Percentiles rank a stretch among this genome's conserved stretches.
Conservation (phyloP, 2,329 filamentous ascomycete species). For the Ceratocystis harringtonii region DNA sequence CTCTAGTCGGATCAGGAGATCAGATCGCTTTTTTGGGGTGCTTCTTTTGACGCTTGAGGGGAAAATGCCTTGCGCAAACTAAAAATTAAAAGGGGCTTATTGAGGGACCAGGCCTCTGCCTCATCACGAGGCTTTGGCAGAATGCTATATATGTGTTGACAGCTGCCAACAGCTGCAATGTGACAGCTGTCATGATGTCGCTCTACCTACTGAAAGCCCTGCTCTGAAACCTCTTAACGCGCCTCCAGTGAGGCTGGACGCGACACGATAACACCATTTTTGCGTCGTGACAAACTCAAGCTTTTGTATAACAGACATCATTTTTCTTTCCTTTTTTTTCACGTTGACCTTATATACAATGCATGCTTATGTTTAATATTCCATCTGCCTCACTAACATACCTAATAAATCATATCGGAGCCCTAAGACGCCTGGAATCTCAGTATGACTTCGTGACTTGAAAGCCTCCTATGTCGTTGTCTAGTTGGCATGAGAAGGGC, state of each 20-base stretch:
- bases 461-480: conserved; percentile 21
- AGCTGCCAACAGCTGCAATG: not conserved
- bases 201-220: not conserved
- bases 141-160: not conserved
- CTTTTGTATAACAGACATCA: not conserved
- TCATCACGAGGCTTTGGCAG: not conserved
- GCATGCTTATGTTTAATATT: conserved; percentile 1
- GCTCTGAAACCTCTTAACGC: not conserved
- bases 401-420: not conserved
- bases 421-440: not conserved
- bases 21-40: not conserved
- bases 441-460: conserved; percentile 8
- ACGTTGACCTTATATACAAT: not conserved
- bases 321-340: not conserved
- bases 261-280: not conserved
- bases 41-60: not conserved
- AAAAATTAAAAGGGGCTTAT: not conserved
- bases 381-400: not conserved
- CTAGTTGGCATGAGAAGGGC: conserved; percentile 28
- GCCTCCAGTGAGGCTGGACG: not conserved
- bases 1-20: not conserved
- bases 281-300: not conserved
- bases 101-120: not conserved
- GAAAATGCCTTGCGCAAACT: not conserved
- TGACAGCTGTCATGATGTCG: not conserved